Evolutionary conservation across 2,329 filamentous ascomycete genomes (phyloP).

Genomic region (Diaporthe citrichinensis): DNA sequence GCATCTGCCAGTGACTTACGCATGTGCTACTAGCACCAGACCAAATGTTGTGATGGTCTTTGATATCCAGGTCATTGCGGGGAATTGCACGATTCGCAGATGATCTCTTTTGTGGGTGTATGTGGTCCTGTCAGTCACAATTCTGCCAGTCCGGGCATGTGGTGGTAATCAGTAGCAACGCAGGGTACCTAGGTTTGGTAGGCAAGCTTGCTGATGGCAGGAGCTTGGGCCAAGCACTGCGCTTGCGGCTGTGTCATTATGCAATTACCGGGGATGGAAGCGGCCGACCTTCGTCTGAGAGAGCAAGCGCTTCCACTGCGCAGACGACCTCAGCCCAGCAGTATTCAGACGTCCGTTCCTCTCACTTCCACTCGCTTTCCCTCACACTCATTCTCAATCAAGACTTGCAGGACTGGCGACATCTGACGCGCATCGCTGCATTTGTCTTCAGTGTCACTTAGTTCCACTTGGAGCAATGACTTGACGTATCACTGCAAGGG

Average conservation of each 20-base stretch:
- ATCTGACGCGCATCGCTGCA: neutral
- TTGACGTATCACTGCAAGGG: neutral
- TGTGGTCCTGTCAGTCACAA: neutral
- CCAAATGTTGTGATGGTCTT: conserved; percentile 81
- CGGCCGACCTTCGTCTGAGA: neutral
- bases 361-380: neutral
- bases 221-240: conserved; percentile 38
- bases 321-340: neutral
- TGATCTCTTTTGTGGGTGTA: neutral
- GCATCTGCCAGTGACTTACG: conserved; percentile 71
- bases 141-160: neutral
- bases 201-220: conserved; percentile 3
- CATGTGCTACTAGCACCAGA: conserved; percentile 84
- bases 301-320: neutral
- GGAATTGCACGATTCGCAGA: neutral
- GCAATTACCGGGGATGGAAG: conserved; percentile 29
- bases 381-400: neutral
- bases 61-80: conserved; percentile 78
- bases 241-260: neutral
- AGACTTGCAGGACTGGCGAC: neutral
- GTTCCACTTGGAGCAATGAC: neutral
- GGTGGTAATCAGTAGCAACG: neutral
- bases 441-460: neutral
- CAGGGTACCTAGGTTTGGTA: neutral
- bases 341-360: neutral